Evolutionary conservation across 495 filamentous ascomycete genomes (phyloP).

Genomic region (Aspergillus homomorphus): DNA sequence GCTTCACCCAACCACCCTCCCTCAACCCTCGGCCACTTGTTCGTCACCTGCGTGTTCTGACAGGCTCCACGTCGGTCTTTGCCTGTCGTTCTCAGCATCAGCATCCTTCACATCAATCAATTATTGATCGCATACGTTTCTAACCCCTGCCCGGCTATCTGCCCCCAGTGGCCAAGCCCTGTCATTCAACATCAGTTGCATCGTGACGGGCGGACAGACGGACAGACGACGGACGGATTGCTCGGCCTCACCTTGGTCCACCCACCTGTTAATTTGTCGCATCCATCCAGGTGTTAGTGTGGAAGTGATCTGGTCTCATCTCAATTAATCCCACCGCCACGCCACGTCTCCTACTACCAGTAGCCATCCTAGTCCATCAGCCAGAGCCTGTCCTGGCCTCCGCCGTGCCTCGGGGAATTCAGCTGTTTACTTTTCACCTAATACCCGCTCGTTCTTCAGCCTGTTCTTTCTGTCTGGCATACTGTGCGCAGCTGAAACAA

Average conservation of each 20-base stretch:
- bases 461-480: not conserved
- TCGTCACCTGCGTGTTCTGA: conserved; percentile 18
- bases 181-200: conserved; percentile 5
- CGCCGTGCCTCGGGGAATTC: not conserved
- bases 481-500: not conserved
- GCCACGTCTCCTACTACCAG: conserved; percentile 13
- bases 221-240: not conserved
- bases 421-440: not conserved
- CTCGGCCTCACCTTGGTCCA: no score
- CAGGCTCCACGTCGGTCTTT: conserved; percentile 24
- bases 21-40: conserved; percentile 19
- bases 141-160: not conserved
- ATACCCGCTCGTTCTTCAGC: not conserved
- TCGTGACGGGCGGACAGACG: not conserved
- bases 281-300: conserved; percentile 6
- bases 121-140: conserved; percentile 1
- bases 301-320: not conserved
- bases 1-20: conserved; percentile 10
- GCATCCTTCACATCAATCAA: conserved; percentile 5
- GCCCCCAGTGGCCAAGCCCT: not conserved
- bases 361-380: no score
- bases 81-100: conserved; percentile 5
- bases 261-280: conserved; percentile 14
- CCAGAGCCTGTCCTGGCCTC: no score
- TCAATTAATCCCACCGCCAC: conserved; percentile 22